These are phyloP conservation scores for Coniferiporia weirii DNA, from an alignment of 1,284 basidiomycete species.

Conservation along the genomic window DNA sequence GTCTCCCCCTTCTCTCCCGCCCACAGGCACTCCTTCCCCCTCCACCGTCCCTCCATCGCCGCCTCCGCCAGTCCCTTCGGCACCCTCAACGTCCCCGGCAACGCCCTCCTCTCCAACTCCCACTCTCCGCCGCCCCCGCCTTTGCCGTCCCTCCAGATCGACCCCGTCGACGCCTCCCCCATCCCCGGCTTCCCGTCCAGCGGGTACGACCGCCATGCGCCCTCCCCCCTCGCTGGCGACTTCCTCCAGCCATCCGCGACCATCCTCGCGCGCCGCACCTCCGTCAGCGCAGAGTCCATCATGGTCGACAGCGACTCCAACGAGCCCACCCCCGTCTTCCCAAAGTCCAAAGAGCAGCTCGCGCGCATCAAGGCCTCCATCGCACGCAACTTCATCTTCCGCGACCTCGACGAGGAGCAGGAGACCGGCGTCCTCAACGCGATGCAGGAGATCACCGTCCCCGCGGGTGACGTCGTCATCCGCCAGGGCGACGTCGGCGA, in stretches of 20 bases:
- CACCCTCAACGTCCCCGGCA: conserved; percentile 70
- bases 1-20: conserved; percentile 43
- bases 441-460: conserved; percentile 86
- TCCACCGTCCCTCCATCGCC: conserved; percentile 41
- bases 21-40: conserved; percentile 32
- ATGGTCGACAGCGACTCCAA: conserved; percentile 68
- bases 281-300: conserved; percentile 97
- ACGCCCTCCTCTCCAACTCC: conserved; percentile 57
- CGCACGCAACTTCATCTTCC: conserved; percentile 89
- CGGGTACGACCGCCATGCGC: conserved; percentile 40
- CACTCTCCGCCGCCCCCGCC: conserved; percentile 23
- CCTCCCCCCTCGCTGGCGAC: conserved; percentile 42
- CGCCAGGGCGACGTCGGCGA: conserved; percentile 96
- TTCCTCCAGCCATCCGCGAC: conserved; percentile 66
- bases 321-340: conserved; percentile 68
- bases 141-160: conserved; percentile 53
- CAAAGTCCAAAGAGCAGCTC: conserved; percentile 84
- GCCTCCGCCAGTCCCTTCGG: conserved; percentile 67
- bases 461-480: conserved; percentile 81
- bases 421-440: conserved; percentile 89
- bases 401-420: conserved; percentile 95
- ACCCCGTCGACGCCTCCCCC: conserved; percentile 44
- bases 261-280: conserved; percentile 86
- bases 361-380: conserved; percentile 85
- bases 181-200: conserved; percentile 51